Evolutionary conservation across 345 rosid species (phyloP), one percentile per base, ranked within the genome.

Genomic region (Limnanthes douglasii): DNA sequence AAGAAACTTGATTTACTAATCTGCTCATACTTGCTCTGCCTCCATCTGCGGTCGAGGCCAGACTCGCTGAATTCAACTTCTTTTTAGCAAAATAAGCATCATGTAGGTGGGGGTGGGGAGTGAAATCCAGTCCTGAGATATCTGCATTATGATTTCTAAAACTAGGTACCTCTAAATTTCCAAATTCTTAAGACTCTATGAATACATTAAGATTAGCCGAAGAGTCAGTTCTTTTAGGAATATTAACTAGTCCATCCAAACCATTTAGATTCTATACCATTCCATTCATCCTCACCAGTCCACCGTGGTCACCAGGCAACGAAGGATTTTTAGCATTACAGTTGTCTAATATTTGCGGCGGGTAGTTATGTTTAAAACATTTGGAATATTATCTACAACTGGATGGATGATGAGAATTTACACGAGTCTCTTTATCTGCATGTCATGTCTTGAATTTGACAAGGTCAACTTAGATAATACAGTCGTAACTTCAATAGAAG

Each of bases 161-260:
- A 61, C 62, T 51, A 45, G 75, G 52, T 56, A 66, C 46, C 34
- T 68, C 80, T 10, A 56, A 52, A 52, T 40, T 47, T 60, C 62
- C 86, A 44, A 71, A 31, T 39, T 71, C 66, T 11, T 61, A 54
- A 36, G 71, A 60, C 53, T 62, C 69, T 51, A 55, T 40, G 23
- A 49, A 53, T 24, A 72, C 54, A 54, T 64, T 64, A 25, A 77
- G 78, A 68, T 70, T 75, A 43, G 76, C 64, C 21, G 76, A 73
- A 48, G 90, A 75, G 55, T 59, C 55, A 39, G 73, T 64, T 68
- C 70, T 54, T 60, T 54, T 74, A 11, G 86, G 86, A 46, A 83
- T 53, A 44, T 57, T 64, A 43, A 43, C 59, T 44, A 58, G 72
- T 29, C 74, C 70, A 32, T 45, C 54, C 33, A 69, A 53, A n/a